Evolutionary conservation across 2,329 filamentous ascomycete genomes (phyloP).

Genomic region (Paecilomyces sp.): DNA sequence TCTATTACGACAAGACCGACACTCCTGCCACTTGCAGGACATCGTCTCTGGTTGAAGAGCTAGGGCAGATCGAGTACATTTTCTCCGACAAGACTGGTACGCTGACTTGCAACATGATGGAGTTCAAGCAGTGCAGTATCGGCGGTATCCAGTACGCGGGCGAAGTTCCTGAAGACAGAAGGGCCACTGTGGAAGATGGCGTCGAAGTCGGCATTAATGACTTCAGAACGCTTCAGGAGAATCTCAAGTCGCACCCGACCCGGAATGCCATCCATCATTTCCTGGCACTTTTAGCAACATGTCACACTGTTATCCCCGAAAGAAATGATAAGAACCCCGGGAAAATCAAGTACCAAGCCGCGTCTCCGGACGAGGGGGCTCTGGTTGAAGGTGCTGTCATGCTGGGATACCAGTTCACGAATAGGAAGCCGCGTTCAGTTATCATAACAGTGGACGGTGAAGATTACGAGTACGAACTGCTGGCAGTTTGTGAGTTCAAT

Average conservation of each 20-base stretch:
- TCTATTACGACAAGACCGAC: conserved; percentile 93
- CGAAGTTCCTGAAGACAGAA: conserved; percentile 82
- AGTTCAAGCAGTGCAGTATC: conserved; percentile 93
- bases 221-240: conserved; percentile 67
- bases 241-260: conserved; percentile 57
- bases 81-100: conserved; percentile 98
- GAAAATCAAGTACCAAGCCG: conserved; percentile 93
- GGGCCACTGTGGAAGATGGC: conserved; percentile 70
- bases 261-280: conserved; percentile 71
- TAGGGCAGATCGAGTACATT: conserved; percentile 97
- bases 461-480: conserved; percentile 75
- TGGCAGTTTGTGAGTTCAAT: conserved; percentile 99
- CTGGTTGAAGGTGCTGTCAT: conserved; percentile 82
- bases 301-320: conserved; percentile 96
- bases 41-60: conserved; percentile 90
- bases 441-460: conserved; percentile 69
- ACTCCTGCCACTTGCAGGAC: conserved; percentile 94
- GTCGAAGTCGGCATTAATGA: conserved; percentile 74
- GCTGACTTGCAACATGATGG: conserved; percentile 97
- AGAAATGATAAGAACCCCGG: conserved; percentile 67
- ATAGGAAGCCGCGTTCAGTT: conserved; percentile 81
- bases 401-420: conserved; percentile 83
- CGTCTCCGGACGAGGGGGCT: conserved; percentile 95
- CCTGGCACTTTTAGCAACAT: conserved; percentile 75
- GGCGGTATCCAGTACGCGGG: conserved; percentile 90